Conservation (phyloP, 495 filamentous ascomycete genomes). For the Extremus antarcticus region DNA sequence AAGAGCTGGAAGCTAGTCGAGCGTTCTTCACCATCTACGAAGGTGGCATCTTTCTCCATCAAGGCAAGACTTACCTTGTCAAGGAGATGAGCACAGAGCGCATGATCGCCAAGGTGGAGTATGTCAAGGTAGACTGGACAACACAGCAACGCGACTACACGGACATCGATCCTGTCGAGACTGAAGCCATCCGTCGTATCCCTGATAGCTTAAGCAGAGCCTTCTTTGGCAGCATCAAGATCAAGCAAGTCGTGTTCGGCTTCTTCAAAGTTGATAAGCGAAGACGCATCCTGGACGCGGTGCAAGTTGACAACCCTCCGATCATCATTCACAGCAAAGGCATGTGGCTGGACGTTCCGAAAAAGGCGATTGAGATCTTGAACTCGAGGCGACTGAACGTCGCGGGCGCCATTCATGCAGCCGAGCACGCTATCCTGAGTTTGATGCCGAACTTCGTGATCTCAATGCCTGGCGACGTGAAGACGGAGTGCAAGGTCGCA, state of each 20-base stretch:
- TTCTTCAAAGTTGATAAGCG: constrained; percentile 90
- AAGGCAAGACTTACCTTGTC: constrained; percentile 84
- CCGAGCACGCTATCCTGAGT: constrained; percentile 79
- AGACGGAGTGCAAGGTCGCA: constrained; percentile 81
- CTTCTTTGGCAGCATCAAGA: constrained; percentile 74
- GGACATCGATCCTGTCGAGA: constrained; percentile 86
- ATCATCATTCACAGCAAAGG: constrained; percentile 75
- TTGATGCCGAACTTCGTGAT: constrained; percentile 86
- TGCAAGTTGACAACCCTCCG: constrained; percentile 86
- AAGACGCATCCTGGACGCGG: constrained; percentile 77
- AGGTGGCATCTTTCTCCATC: constrained; percentile 94
- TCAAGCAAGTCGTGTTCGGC: constrained; percentile 79
- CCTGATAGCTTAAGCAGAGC: constrained; percentile 47
- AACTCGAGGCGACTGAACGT: constrained; percentile 60
- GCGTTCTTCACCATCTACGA: constrained; percentile 96
- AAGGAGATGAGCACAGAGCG: constrained; percentile 74
- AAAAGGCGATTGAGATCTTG: constrained; percentile 66
- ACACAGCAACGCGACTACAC: constrained; percentile 91
- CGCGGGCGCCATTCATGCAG: constrained; percentile 85
- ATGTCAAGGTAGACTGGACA: constrained; percentile 91
- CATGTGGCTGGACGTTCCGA: constrained; percentile 93
- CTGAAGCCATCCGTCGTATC: constrained; percentile 67
- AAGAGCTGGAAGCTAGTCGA: constrained; percentile 90
- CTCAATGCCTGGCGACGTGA: constrained; percentile 74
- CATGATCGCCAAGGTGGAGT: constrained; percentile 60